Percentiles rank a stretch among this genome's conserved stretches.
Evolutionary conservation across 352 stramenopile species (phyloP).

Genomic region (Thalassiosira livingstoniorum): DNA sequence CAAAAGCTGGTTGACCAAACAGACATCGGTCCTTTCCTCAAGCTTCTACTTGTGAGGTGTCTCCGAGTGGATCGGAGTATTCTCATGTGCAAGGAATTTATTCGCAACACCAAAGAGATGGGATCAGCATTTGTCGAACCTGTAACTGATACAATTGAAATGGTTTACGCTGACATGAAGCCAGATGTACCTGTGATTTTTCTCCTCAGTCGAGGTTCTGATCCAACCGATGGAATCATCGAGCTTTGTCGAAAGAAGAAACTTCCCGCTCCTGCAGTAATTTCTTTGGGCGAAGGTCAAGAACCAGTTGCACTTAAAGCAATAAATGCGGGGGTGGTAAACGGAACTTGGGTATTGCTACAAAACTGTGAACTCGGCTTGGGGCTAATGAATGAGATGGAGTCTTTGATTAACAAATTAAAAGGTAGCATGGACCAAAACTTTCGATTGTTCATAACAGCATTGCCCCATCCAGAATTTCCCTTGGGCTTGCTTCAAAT

Average conservation of each 20-base stretch:
- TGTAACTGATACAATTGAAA: slow-evolving; percentile 99
- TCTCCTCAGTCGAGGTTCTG: slow-evolving; percentile 95
- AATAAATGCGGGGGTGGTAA: slow-evolving; percentile 95
- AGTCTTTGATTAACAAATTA: slow-evolving; percentile 96
- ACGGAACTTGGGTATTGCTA: slow-evolving; percentile 97
- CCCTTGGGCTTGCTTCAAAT: slow-evolving; percentile 97
- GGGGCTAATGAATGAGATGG: slow-evolving; percentile 98
- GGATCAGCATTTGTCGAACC: slow-evolving; percentile 96
- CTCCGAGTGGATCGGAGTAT: slow-evolving; percentile 98
- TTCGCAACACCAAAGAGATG: slow-evolving; percentile 96
- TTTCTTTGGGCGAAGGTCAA: slow-evolving; percentile 98
- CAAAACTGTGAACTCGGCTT: slow-evolving; percentile 98
- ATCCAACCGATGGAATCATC: slow-evolving; percentile 98
- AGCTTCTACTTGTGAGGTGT: slow-evolving; percentile 95
- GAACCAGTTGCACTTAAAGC: slow-evolving; percentile 96
- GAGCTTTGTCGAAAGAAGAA: slow-evolving; percentile 96
- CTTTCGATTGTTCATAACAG: slow-evolving; percentile 98
- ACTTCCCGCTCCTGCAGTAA: slow-evolving; percentile 93
- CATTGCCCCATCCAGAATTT: slow-evolving; percentile 95
- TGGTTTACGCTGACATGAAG: slow-evolving; percentile 96
- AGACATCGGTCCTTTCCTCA: slow-evolving; percentile 95
- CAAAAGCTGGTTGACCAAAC: slow-evolving; percentile 91
- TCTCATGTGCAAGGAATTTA: slow-evolving; percentile 97
- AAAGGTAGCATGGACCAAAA: slow-evolving; percentile 94
- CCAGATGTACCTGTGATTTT: slow-evolving; percentile 97